phyloP scores from a whole-genome alignment of 805 yeast species.

The Zygosaccharomyces siamensis region DNA sequence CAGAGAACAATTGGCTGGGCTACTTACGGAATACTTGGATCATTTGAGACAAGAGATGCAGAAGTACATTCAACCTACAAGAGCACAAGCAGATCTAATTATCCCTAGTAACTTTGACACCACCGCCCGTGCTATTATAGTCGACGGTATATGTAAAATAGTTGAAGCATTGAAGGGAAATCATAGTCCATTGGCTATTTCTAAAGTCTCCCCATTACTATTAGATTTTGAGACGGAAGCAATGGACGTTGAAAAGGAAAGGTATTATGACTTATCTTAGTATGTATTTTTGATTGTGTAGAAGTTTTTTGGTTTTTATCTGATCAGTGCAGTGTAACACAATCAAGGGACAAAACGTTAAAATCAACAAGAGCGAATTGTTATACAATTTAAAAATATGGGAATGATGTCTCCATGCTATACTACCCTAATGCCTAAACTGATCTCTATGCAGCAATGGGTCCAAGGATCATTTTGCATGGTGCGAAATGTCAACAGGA shows the following conservation, averaged over 20 bases:
- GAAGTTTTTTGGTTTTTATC: not conserved
- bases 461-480: slow-evolving; percentile 2
- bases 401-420: slow-evolving; percentile 22
- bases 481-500: not conserved
- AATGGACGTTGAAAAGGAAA: slow-evolving; percentile 30
- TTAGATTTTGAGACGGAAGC: slow-evolving; percentile 31
- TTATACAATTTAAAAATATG: not conserved
- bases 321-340: not conserved
- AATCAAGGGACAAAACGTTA: not conserved
- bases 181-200: not conserved
- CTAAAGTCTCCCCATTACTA: slow-evolving; percentile 16
- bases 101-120: slow-evolving; percentile 30
- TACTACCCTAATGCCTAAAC: slow-evolving; percentile 19
- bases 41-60: slow-evolving; percentile 31
- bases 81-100: slow-evolving; percentile 30
- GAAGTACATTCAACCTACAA: slow-evolving; percentile 30
- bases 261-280: slow-evolving; percentile 30
- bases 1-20: slow-evolving; percentile 18
- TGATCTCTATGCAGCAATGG: not conserved
- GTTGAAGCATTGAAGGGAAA: slow-evolving; percentile 23
- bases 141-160: slow-evolving; percentile 32
- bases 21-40: slow-evolving; percentile 29
- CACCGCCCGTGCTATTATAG: slow-evolving; percentile 28
- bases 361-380: slow-evolving; percentile 2
- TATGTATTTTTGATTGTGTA: not conserved